Conservation (phyloP, 495 filamentous ascomycete genomes). For the Clavariopsis aquatica region DNA sequence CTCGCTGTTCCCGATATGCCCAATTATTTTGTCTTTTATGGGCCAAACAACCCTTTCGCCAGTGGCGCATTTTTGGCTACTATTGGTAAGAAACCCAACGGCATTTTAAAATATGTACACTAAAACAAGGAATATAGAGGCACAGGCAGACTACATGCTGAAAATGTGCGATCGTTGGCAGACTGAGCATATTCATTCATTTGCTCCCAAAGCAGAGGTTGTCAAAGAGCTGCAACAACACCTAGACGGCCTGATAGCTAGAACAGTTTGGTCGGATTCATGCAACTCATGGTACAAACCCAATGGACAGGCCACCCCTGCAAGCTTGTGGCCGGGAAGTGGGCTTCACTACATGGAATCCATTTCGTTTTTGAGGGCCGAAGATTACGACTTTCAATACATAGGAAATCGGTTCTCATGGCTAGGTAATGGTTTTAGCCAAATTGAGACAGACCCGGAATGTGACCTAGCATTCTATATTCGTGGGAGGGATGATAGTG, state of each 20-base stretch:
- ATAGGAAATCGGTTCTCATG: conserved; percentile 3
- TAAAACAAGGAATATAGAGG: no score
- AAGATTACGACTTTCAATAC: conserved; percentile 5
- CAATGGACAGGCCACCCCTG: background rate
- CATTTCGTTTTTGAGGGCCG: background rate
- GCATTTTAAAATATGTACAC: no score
- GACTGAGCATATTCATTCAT: background rate
- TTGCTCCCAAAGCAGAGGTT: background rate
- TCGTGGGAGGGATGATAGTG: background rate
- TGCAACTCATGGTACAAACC: conserved; percentile 3
- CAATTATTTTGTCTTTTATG: conserved; percentile 20
- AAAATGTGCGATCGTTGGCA: background rate
- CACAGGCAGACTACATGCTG: conserved; percentile 11
- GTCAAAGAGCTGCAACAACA: background rate
- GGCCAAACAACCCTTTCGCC: conserved; percentile 13
- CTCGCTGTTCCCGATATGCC: conserved; percentile 11
- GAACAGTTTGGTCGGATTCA: background rate
- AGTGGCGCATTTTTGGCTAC: background rate
- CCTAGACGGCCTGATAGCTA: background rate
- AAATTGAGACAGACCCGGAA: background rate
- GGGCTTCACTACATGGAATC: conserved; percentile 4
- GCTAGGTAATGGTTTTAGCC: conserved; percentile 8
- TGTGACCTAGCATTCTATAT: conserved; percentile 13
- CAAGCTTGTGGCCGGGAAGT: conserved; percentile 12
- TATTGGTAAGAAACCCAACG: background rate